A percentile compares a stretch with the other conserved stretches of the same genome.
These are phyloP conservation scores for Diospyros kaki DNA, from an alignment of 148 eudicot species.

Conservation along the genomic window DNA sequence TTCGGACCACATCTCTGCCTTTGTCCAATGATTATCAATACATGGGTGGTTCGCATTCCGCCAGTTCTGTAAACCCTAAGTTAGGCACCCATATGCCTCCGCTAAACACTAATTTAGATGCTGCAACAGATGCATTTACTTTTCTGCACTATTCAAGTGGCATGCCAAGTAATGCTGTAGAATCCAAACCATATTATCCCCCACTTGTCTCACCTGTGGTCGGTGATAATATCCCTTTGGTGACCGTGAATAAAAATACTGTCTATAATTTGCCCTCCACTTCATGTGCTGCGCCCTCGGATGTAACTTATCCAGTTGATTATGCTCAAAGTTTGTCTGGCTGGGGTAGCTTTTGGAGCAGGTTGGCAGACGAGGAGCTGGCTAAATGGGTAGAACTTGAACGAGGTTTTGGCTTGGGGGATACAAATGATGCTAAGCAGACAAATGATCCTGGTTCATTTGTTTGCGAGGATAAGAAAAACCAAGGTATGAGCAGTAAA, in stretches of 20 bases:
- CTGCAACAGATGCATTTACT: not conserved
- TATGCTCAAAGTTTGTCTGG: conserved; percentile 23
- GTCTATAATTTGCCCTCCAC: conserved; percentile 29
- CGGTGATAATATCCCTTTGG: conserved; percentile 25
- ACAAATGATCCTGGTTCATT: conserved; percentile 21
- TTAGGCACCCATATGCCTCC: not conserved
- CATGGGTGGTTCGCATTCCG: conserved; percentile 29
- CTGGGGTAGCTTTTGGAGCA: conserved; percentile 36
- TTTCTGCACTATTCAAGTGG: not conserved
- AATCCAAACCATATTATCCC: conserved; percentile 38
- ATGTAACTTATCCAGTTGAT: conserved; percentile 37
- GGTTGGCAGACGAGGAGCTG: conserved; percentile 33
- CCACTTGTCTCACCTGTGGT: conserved; percentile 30
- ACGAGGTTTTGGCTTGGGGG: conserved; percentile 31
- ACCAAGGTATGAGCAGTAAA: conserved; percentile 37
- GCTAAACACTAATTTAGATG: not conserved
- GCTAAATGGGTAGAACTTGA: conserved; percentile 28
- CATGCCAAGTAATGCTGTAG: conserved; percentile 18
- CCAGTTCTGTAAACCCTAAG: conserved; percentile 3
- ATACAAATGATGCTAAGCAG: conserved; percentile 18
- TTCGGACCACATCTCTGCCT: conserved; percentile 21
- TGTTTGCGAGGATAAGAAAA: conserved; percentile 23
- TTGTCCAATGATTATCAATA: conserved; percentile 28
- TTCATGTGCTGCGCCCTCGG: conserved; percentile 22
- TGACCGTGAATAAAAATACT: conserved; percentile 23